Evolutionary conservation across 345 rosid genomes (phyloP).

Genomic region (Brassica incana): DNA sequence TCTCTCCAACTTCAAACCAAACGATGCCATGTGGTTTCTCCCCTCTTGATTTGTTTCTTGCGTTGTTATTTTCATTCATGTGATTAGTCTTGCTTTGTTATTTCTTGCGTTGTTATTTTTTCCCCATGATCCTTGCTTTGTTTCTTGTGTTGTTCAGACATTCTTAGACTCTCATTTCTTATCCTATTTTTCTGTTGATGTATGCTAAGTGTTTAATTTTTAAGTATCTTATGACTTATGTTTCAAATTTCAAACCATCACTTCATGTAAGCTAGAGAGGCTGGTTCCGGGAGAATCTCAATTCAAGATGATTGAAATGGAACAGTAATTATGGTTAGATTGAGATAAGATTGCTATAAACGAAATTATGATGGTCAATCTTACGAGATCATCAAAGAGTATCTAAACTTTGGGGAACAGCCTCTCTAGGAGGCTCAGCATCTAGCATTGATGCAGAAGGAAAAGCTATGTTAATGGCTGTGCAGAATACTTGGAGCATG

Average conservation of each 20-base stretch:
- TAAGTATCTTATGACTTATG: not conserved
- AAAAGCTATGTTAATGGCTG: not conserved
- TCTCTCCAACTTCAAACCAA: not conserved
- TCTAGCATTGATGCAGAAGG: not conserved
- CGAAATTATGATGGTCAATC: no score
- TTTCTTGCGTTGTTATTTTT: not conserved
- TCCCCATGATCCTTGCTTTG: not conserved
- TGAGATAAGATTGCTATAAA: no score
- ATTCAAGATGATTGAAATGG: not conserved
- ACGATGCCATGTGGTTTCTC: not conserved
- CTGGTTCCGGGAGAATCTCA: not conserved
- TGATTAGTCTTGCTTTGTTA: not conserved
- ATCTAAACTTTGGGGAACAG: no score
- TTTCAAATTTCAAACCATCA: no score
- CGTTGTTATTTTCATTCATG: not conserved
- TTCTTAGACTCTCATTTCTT: not conserved
- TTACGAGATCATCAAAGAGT: no score
- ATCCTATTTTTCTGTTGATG: not conserved
- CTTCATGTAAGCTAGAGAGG: not conserved
- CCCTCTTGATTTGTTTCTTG: not conserved
- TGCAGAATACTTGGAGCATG: not conserved
- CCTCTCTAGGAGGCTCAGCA: no score
- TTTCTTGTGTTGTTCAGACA: not conserved
- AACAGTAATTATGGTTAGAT: no score
- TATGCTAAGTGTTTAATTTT: not conserved